Percentiles rank a stretch among this genome's conserved stretches.
These are phyloP conservation scores for Solanum aculeatissimum DNA, from an alignment of 305 asterid species.

Conservation along the genomic window DNA sequence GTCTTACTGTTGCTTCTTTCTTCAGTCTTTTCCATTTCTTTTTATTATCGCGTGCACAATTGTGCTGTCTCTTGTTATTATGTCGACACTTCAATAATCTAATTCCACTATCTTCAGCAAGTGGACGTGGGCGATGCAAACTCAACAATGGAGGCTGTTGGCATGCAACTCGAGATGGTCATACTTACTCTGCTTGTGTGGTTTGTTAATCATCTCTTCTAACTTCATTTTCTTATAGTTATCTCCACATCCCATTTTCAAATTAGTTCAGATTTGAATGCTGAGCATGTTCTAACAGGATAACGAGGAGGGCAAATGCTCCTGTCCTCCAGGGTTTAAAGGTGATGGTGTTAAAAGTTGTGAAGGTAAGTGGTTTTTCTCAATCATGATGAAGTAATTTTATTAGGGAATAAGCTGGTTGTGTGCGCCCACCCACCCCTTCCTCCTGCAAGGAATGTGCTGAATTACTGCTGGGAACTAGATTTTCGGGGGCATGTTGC, in stretches of 20 bases:
- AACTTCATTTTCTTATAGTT: not conserved
- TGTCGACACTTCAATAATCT: not conserved
- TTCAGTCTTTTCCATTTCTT: not conserved
- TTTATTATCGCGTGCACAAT: not conserved
- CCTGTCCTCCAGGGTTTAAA: constrained; percentile 61
- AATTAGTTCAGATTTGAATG: constrained; percentile 2
- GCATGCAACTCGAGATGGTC: constrained; percentile 64
- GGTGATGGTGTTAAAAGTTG: constrained; percentile 66
- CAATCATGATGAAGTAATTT: not conserved
- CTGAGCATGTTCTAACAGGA: constrained; percentile 28
- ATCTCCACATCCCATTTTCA: not conserved
- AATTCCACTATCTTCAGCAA: constrained; percentile 47
- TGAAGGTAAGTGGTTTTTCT: constrained; percentile 29
- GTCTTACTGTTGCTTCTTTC: not conserved
- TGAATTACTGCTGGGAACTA: not conserved
- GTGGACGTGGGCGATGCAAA: constrained; percentile 92
- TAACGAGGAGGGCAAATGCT: constrained; percentile 41
- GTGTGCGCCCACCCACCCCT: no score
- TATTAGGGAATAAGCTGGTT: not conserved
- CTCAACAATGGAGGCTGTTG: constrained; percentile 93
- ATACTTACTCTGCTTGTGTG: constrained; percentile 73
- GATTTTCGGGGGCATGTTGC: not conserved
- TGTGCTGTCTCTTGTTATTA: not conserved
- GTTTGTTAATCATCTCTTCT: constrained; percentile 21
- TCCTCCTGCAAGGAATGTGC: not conserved